Base-by-base conservation (phyloP, 257 asterid species). In the Petrea volubilis region DNA sequence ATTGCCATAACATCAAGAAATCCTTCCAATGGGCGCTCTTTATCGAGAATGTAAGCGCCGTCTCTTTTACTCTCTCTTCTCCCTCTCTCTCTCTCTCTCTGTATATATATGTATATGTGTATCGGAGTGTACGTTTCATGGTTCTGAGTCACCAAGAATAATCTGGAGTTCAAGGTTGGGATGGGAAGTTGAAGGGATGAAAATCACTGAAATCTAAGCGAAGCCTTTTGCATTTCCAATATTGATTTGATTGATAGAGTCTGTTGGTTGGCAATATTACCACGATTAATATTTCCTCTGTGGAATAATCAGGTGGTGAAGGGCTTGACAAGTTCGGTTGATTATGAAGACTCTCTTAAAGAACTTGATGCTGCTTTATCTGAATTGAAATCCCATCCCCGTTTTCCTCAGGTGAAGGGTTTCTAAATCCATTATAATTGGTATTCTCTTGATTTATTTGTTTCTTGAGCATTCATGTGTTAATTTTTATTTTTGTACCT, bases 21-120 rank as follows among this genome's bases (percentile, higher is more conserved):
- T 83, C 83, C 59, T 84, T 92, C 63, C 87, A 85, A 29, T 92
- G 92, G 96, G 93, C 92, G 52, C 76, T 82, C 60, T 82, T 87
- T 64, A 79, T 92, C 23, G 84, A 86, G 75, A 75, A 86, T 57
- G 96, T 86, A 71, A 73, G 82, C 17, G 21, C n/a, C n/a, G n/a
- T n/a, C n/a, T n/a, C n/a, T n/a, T n/a, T n/a, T n/a, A n/a, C n/a
- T n/a, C 11, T 5, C 3, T 12, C 21, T 64, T 36, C 68, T 44
- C 57, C 24, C 17, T 20, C 52, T 21, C 1, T 10, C 15, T 13
- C 0, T 20, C 12, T n/a, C n/a, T n/a, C n/a, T n/a, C n/a, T n/a
- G n/a, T n/a, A n/a, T n/a, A n/a, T n/a, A n/a, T n/a, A n/a, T 6
- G 46, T n/a, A n/a, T n/a, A n/a, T n/a, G n/a, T n/a, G n/a, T 31